Evolutionary conservation across 2,329 filamentous ascomycete genomes (phyloP).

Genomic region (Ascosphaera pollenicola): DNA sequence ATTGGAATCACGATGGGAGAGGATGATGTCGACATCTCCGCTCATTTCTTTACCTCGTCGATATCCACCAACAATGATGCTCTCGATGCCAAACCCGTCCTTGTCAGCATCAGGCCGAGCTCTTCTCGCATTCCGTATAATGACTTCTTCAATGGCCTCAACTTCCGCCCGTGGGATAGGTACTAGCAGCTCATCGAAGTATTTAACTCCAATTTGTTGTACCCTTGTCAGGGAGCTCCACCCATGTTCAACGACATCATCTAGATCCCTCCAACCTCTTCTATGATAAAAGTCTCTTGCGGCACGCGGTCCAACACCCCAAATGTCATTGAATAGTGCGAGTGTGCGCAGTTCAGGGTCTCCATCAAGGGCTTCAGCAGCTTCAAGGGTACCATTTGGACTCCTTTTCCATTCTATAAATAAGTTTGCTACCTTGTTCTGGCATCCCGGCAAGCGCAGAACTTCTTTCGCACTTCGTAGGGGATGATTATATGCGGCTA

Average conservation of each 20-base stretch:
- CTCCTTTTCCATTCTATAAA: conserved; percentile 51
- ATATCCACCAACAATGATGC: conserved; percentile 57
- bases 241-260: conserved; percentile 65
- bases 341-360: conserved; percentile 45
- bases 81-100: conserved; percentile 26
- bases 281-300: conserved; percentile 61
- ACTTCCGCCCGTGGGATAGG: conserved; percentile 55
- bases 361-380: conserved; percentile 39
- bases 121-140: conserved; percentile 44
- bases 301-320: conserved; percentile 71
- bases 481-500: conserved; percentile 56
- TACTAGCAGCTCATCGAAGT: conserved; percentile 61
- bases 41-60: conserved; percentile 50
- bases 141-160: conserved; percentile 39
- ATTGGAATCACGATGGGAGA: conserved; percentile 53
- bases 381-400: conserved; percentile 33
- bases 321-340: conserved; percentile 58
- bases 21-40: conserved; percentile 68
- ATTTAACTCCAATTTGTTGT: conserved; percentile 88
- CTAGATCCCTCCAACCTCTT: conserved; percentile 58
- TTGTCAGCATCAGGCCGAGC: conserved; percentile 29
- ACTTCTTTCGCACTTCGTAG: conserved; percentile 25
- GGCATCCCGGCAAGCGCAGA: conserved; percentile 50
- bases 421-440: conserved; percentile 53
- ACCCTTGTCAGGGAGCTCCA: conserved; percentile 55